These are phyloP conservation scores for Trapa bicornis DNA, from an alignment of 345 rosid genomes.

Conservation along the genomic window DNA sequence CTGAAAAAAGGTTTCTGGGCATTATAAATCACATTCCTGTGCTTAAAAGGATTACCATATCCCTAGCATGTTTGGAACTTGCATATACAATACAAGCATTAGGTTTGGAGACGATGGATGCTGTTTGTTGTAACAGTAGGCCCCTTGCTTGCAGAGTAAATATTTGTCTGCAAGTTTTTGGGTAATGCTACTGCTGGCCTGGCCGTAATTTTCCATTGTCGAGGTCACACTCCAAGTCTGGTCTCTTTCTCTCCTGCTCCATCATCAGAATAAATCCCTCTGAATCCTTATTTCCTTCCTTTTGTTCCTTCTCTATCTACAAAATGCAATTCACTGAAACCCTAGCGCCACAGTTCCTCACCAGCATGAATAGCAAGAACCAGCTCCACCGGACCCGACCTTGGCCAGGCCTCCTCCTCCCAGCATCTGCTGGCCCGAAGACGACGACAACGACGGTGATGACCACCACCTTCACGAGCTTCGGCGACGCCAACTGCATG, in stretches of 20 bases:
- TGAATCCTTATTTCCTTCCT: slow-evolving; percentile 16
- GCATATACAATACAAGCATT: not conserved
- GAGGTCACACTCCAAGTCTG: slow-evolving; percentile 50
- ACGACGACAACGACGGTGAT: not conserved
- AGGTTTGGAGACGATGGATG: not conserved
- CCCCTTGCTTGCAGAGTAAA: not conserved
- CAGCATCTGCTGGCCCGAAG: slow-evolving; percentile 22
- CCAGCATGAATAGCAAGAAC: too few relatives aligned
- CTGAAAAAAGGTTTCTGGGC: not conserved
- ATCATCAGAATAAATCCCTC: not conserved
- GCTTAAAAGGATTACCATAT: not conserved
- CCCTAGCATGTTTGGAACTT: not conserved
- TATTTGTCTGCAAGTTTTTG: not conserved
- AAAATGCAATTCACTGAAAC: slow-evolving; percentile 66
- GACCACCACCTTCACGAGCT: slow-evolving; percentile 14
- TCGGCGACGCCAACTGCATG: slow-evolving; percentile 76
- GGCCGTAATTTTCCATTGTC: slow-evolving; percentile 36
- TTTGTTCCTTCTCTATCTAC: slow-evolving; percentile 7
- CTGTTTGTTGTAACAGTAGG: not conserved
- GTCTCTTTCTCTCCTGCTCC: slow-evolving; percentile 45
- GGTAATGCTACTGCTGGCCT: not conserved
- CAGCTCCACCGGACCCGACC: slow-evolving; percentile 28
- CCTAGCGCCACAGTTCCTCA: slow-evolving; percentile 16
- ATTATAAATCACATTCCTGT: not conserved
- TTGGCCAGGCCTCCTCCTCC: slow-evolving; percentile 50